Conservation (phyloP, 805 yeast species). For the Lipomyces chichibuensis region DNA sequence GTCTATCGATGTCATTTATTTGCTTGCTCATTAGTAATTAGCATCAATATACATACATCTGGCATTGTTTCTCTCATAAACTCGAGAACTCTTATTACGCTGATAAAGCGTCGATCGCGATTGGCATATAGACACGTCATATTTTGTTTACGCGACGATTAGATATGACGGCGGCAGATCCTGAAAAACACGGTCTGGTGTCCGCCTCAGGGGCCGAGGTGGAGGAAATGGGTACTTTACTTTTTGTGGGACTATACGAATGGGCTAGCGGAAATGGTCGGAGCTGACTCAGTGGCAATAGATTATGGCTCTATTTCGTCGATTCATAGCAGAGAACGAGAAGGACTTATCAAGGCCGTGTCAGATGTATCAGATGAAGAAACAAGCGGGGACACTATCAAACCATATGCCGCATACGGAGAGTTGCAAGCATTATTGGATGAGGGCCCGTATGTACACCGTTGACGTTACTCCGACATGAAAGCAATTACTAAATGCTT, state of each 20-base stretch:
- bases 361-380: constrained; percentile 6
- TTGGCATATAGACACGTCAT: not conserved
- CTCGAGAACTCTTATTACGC: not conserved
- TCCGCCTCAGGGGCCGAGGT: not conserved
- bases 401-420: constrained; percentile 20
- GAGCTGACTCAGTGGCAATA: not conserved
- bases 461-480: not conserved
- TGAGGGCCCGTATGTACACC: constrained; percentile 24
- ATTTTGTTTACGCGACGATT: not conserved
- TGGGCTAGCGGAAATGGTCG: not conserved
- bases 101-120: not conserved
- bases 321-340: not conserved
- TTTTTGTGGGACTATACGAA: not conserved
- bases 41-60: not conserved
- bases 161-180: constrained; percentile 3
- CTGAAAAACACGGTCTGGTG: constrained; percentile 1
- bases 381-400: not conserved
- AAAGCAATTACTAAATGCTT: not conserved
- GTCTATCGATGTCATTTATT: not conserved
- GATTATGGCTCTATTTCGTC: constrained; percentile 30
- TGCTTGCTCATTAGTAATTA: not conserved
- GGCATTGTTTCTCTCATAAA: not conserved
- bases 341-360: not conserved
- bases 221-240: not conserved
- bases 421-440: constrained; percentile 24